Base-by-base conservation (phyloP, 345 rosid species). In the Populus deltoides region DNA sequence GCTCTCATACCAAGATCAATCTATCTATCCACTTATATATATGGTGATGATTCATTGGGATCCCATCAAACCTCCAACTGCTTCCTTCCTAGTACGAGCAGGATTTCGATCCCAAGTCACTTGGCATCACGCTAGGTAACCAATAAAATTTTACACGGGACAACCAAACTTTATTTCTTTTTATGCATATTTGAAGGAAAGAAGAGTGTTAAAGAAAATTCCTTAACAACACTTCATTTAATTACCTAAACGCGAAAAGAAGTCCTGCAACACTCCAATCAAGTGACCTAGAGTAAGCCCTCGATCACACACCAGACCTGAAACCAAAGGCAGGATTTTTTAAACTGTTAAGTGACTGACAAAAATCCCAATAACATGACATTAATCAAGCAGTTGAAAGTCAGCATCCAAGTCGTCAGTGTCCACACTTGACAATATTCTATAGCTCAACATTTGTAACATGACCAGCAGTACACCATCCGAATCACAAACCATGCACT, bases 221-320 rank as follows among this genome's bases (percentile, higher is more conserved):
- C 20, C 24, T 69, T 53, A 31, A 67, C 2, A 43, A 70, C 16
- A 59, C 8, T 4, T 53, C 24, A 62, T 61, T 49, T 31, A 51
- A 76, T 86, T 85, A 93, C 99, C 97, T 79, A 95, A 81, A 53
- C 98, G 89, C 25, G 97, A 85, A 87, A 96, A 96, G 88, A 96
- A 96, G 85, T 92, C 97, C 36, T 93, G 74, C 66, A 96, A 80
- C 65, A 92, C 89, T 80, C 99, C 97, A 68, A 93, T 93, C 83
- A 96, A 89, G 79, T 96, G 94, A 76, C 97, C 92, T 78, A 96
- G 88, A 43, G 98, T 91, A 78, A 96, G 99, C 59, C 99, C 98
- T 36, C 91, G 87, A 63, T 96, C 97, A 83, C 99, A 96, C 16
- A 96, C 85, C 49, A 96, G 81, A 86, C 99, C 98, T 96, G 90